Evolutionary conservation across 306 rosid species (phyloP).

Genomic region (Rubus idaeus): DNA sequence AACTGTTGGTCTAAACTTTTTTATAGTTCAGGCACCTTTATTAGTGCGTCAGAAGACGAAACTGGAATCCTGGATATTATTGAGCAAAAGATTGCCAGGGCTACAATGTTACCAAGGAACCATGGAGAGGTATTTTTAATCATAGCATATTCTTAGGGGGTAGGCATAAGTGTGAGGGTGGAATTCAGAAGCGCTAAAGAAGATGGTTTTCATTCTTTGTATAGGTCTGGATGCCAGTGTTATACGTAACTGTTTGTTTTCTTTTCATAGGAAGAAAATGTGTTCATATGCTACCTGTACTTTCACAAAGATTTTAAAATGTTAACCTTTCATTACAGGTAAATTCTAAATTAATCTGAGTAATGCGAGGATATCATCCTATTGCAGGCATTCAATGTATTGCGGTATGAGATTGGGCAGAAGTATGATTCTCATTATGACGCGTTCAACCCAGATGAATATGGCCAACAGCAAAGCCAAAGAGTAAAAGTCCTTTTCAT

Average conservation of each 20-base stretch:
- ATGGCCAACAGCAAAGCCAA: conserved; percentile 54
- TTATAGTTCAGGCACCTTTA: conserved; percentile 58
- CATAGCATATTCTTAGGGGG: not conserved
- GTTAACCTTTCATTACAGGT: conserved; percentile 27
- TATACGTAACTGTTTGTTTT: not conserved
- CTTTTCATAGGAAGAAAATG: not conserved
- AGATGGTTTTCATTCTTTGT: not conserved
- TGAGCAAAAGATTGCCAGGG: conserved; percentile 61
- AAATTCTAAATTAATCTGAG: conserved; percentile 23
- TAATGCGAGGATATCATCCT: conserved; percentile 22
- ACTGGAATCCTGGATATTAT: conserved; percentile 42
- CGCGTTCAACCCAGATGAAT: conserved; percentile 50
- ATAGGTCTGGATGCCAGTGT: not conserved
- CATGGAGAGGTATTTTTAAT: conserved; percentile 51
- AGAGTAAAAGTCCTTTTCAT: conserved; percentile 38
- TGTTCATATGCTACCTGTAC: not conserved
- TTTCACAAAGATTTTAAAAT: not conserved
- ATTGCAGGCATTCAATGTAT: conserved; percentile 60
- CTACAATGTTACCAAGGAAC: conserved; percentile 49
- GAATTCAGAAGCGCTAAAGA: conserved; percentile 3
- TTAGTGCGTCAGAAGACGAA: conserved; percentile 54
- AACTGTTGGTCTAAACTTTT: conserved; percentile 5
- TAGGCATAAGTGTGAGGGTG: conserved; percentile 5
- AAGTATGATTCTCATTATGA: conserved; percentile 67
- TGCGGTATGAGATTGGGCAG: conserved; percentile 62